Evolutionary conservation across 208 protist genomes (phyloP).

Genomic region (Crithidia sp.): DNA sequence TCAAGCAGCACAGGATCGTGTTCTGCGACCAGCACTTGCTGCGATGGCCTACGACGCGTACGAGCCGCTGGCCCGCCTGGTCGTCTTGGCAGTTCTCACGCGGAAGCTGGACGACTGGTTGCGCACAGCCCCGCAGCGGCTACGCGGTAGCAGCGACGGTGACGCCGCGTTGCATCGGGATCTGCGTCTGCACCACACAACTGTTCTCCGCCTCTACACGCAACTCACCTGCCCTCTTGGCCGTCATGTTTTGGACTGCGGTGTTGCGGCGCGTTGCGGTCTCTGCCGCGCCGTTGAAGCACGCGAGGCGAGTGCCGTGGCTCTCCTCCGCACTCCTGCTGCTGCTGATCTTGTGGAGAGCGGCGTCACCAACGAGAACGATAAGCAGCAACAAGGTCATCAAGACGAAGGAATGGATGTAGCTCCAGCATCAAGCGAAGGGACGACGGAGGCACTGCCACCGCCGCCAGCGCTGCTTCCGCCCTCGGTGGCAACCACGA

Average conservation of each 20-base stretch:
- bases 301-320: constrained; percentile 13
- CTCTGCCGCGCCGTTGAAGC: constrained; percentile 8
- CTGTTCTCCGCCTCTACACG: constrained; percentile 32
- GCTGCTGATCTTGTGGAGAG: not conserved
- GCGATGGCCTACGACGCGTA: constrained; percentile 60
- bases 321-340: not conserved
- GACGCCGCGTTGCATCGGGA: not conserved
- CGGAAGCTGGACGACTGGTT: constrained; percentile 28
- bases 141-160: not conserved
- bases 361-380: not conserved
- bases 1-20: constrained; percentile 44
- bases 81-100: constrained; percentile 38
- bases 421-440: too few relatives aligned
- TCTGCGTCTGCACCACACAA: constrained; percentile 32
- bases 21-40: constrained; percentile 62
- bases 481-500: constrained; percentile 12
- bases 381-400: constrained; percentile 1
- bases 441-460: too few relatives aligned
- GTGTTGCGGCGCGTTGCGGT: not conserved
- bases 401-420: too few relatives aligned
- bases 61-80: constrained; percentile 48
- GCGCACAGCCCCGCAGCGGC: not conserved
- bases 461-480: not conserved
- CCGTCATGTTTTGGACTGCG: constrained; percentile 6
- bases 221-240: constrained; percentile 33